Percentiles rank a stretch among this genome's conserved stretches.
These are phyloP conservation scores for Hortaea werneckii DNA, from an alignment of 2,329 filamentous ascomycete genomes.

Conservation along the genomic window DNA sequence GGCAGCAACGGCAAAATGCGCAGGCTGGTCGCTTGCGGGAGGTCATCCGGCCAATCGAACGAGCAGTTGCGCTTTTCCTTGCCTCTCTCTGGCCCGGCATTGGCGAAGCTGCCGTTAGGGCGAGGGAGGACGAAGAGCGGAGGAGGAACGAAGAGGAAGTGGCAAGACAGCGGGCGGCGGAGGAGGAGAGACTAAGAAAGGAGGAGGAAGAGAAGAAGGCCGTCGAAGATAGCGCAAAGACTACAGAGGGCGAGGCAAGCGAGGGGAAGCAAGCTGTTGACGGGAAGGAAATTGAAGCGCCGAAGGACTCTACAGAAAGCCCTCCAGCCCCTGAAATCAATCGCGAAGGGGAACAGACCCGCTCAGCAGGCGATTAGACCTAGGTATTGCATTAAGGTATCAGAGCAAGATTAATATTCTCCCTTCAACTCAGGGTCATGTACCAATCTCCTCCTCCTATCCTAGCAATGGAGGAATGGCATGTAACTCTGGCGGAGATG, in stretches of 20 bases:
- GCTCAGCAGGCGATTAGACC: too few species aligned
- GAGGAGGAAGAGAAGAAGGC: conserved; percentile 9
- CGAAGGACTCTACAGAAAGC: too few species aligned
- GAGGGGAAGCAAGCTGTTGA: neutral
- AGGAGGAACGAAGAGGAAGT: conserved; percentile 18
- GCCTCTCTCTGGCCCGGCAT: conserved; percentile 53
- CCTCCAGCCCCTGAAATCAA: too few species aligned
- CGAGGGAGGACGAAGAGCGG: conserved; percentile 34
- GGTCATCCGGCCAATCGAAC: conserved; percentile 39
- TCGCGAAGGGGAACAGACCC: too few species aligned
- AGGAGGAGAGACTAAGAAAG: conserved; percentile 13
- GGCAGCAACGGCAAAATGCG: conserved; percentile 11
- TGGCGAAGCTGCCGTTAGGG: conserved; percentile 50
- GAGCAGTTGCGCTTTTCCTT: conserved; percentile 51
- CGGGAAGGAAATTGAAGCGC: too few species aligned
- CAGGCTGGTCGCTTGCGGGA: conserved; percentile 16
- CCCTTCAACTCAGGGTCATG: too few species aligned
- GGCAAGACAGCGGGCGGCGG: conserved; percentile 16
- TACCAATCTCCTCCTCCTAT: too few species aligned
- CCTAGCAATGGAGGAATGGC: too few species aligned
- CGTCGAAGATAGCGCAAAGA: neutral
- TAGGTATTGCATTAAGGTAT: too few species aligned
- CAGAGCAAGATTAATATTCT: too few species aligned
- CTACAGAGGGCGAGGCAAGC: neutral
- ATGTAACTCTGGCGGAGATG: too few species aligned